Base-by-base conservation (phyloP, 2,329 filamentous ascomycete species). In the Coniochaeta hoffmannii region DNA sequence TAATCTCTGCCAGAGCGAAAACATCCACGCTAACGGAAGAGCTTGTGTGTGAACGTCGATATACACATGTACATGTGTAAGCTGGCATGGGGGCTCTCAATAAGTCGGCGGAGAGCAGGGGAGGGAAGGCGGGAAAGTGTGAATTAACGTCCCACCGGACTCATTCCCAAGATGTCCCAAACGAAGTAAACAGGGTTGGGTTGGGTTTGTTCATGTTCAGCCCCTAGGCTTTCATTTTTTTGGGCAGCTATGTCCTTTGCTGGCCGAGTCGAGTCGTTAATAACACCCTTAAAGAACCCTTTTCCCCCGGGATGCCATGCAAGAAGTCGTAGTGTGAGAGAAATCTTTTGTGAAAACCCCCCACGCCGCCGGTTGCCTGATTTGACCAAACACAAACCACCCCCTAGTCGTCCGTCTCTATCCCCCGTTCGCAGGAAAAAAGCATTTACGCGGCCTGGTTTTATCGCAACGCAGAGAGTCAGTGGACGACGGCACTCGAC, bases 1-100 rank as follows among this genome's bases (percentile, higher is more conserved):
- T 66, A 34, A 67, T 80, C 73, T 79, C 70, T 79, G 78, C 77
- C 78, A 80, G 76, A 56, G 76, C 75, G 76, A 79, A 80, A 77
- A 80, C 76, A 76, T 72, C 69, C 72, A 74, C 66, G 73, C 68
- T 76, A 75, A 77, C 71, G 64, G 68, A 64, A 65, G 55, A 53
- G 49, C 57, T 73, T 72, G 71, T 60, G 67, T 28, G 41, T 73
- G 73, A 72, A 77, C 74, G 77, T 74, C 76, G 76, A 79, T 78
- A 73, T 46, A 46, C 41, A 46, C 41, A 46, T 46, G 22, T n/a
- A 46, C 24, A 46, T 46, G 41, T 46, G 24, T 46, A 46, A 46
- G 41, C 41, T 46, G 41, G 41, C 41, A 46, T 46, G n/a, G 15
- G 5, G 15, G 24, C 19, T 17, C 4, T 26, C 41, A 28, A 11